Percentiles rank a stretch among this genome's conserved stretches.
Evolutionary conservation across 257 asterid species (phyloP).

Genomic region (Solanum clarkiae): DNA sequence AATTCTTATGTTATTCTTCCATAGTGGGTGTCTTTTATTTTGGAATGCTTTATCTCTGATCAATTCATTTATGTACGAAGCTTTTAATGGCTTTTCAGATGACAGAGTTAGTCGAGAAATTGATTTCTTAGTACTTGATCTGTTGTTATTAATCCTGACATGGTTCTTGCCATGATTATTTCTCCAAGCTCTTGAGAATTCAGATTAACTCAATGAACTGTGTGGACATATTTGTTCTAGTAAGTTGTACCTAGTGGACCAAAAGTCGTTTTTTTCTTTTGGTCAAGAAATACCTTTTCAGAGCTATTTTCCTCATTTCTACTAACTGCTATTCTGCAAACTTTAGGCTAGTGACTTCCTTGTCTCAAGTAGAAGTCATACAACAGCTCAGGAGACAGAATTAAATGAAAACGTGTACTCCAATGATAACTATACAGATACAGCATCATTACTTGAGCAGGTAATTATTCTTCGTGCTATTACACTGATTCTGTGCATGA

Average conservation of each 20-base stretch:
- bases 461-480: conserved; percentile 18
- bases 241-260: not conserved
- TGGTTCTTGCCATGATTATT: not conserved
- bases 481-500: not conserved
- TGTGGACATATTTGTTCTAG: not conserved
- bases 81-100: not conserved
- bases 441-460: conserved; percentile 77
- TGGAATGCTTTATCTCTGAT: not conserved
- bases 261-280: not conserved
- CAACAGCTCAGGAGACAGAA: conserved; percentile 62
- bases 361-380: conserved; percentile 51
- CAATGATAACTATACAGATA: conserved; percentile 35
- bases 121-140: not conserved
- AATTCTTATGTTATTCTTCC: not conserved
- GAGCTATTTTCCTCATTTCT: not conserved
- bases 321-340: not conserved
- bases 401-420: conserved; percentile 53
- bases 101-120: not conserved
- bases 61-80: not conserved
- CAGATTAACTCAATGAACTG: not conserved
- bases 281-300: not conserved
- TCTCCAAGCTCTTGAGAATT: not conserved
- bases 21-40: not conserved
- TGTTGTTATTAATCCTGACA: not conserved
- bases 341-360: conserved; percentile 90